These are phyloP conservation scores for Aspergillus proliferans DNA, from an alignment of 2,329 filamentous ascomycete species.

Conservation along the genomic window DNA sequence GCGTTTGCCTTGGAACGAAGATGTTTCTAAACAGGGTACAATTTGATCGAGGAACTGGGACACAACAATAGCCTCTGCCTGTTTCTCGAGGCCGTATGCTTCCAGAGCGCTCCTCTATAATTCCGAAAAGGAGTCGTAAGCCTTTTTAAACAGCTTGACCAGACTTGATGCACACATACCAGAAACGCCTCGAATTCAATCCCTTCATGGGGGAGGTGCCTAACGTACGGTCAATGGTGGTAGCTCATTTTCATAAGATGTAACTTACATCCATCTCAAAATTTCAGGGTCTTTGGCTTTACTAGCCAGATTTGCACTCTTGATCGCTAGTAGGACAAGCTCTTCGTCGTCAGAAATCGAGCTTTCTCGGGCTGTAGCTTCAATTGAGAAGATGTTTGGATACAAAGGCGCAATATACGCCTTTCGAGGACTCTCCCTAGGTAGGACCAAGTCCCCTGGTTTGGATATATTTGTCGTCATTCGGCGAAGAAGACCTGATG, in stretches of 20 bases:
- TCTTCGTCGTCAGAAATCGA: neutral
- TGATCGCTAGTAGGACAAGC: neutral
- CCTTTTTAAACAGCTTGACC: no score
- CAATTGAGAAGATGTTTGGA: neutral
- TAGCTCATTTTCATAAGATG: neutral
- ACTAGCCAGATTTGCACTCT: conserved; percentile 23
- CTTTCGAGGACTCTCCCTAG: neutral
- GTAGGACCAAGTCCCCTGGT: neutral
- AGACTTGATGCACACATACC: neutral
- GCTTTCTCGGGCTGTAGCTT: neutral
- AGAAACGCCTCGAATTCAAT: neutral
- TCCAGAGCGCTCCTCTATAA: neutral
- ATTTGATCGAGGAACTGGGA: conserved; percentile 1
- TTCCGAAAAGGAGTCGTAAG: neutral
- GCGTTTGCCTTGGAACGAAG: conserved; percentile 1
- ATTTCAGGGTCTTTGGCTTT: conserved; percentile 9
- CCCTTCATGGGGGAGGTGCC: neutral
- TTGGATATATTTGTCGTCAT: no score
- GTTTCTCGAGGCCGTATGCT: neutral
- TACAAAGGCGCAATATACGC: neutral
- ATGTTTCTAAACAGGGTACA: neutral
- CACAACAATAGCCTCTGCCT: neutral
- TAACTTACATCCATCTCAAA: conserved; percentile 17
- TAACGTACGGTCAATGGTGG: neutral
- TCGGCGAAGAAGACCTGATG: no score